Evolutionary conservation across 1,284 basidiomycete genomes (phyloP), one percentile per base, ranked within the genome.

Genomic region (Ustilago xerochloae): DNA sequence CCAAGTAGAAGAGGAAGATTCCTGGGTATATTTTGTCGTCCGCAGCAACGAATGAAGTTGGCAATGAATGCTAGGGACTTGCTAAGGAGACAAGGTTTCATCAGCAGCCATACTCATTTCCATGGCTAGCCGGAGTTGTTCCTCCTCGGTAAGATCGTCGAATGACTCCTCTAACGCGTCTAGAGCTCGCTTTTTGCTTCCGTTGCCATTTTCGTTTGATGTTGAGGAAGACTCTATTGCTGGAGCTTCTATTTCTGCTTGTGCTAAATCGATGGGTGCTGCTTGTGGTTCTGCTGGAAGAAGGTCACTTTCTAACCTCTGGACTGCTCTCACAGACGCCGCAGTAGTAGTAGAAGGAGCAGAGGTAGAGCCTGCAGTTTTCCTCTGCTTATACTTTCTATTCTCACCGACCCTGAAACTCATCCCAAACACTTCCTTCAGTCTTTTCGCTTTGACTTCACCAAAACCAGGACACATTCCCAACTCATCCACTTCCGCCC

Each of bases 391-490:
- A 88, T 91, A 91, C 93, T 85, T 91, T 93, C 77, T 93, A 87
- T 36, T 86, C 85, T 85, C 87, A 90, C 66, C 88, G 86, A 38
- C 83, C 76, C 35, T 84, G 72, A 89, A 89, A 0, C 86, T 86
- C 49, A 86, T 85, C 35, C 81, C 84, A 79, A 89, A 88, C 0
- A 87, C 87, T 28, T 88, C 87, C 10, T 85, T 67, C 29, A 89
- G 81, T 1, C 87, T 84, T 15, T 90, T 92, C 33, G 96, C 94
- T 85, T 99, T 99, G 58, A 94, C 90, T 72, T 93, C 92, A 3
- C 97, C 97, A 60, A 99, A 91, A 0, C 97, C 97, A 4, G 97
- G 95, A 43, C 97, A 90, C 55, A 89, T 90, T 52, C 90, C 88
- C 1, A 99, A 86, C 67, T 91, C 89, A 51, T 93, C 91, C 1